These are phyloP conservation scores for Excoecaria agallocha DNA, from an alignment of 345 rosid species.

Conservation along the genomic window DNA sequence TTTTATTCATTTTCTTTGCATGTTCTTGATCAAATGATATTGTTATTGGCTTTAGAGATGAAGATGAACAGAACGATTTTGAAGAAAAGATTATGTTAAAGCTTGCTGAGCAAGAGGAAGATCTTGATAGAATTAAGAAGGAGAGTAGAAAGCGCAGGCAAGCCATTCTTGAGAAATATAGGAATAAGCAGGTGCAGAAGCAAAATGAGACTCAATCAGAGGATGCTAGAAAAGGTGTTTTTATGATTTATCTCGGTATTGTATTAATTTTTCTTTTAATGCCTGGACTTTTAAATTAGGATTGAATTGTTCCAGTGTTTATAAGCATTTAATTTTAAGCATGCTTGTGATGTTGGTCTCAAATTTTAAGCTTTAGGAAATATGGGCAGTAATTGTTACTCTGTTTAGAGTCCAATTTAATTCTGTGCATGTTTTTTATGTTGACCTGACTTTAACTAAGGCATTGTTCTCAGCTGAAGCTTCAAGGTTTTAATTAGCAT, in stretches of 20 bases:
- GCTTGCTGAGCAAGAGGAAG: constrained; percentile 74
- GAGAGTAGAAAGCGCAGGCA: constrained; percentile 85
- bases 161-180: constrained; percentile 77
- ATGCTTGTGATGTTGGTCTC: background rate
- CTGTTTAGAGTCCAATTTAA: background rate
- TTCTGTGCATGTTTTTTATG: background rate
- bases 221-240: constrained; percentile 44
- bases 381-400: background rate
- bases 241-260: background rate
- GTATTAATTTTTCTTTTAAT: background rate
- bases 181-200: constrained; percentile 50
- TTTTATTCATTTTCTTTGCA: background rate
- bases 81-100: constrained; percentile 56
- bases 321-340: background rate
- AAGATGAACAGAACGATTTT: constrained; percentile 59
- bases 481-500: background rate
- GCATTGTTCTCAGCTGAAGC: background rate
- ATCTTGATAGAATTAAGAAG: constrained; percentile 77
- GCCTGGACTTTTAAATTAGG: background rate
- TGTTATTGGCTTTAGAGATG: constrained; percentile 41
- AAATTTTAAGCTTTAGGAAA: background rate
- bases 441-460: background rate
- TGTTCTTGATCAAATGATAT: background rate
- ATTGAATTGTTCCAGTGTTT: background rate
- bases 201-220: constrained; percentile 32